Base-by-base conservation (phyloP, 331 rosid species). In the Pyrus hybrid region DNA sequence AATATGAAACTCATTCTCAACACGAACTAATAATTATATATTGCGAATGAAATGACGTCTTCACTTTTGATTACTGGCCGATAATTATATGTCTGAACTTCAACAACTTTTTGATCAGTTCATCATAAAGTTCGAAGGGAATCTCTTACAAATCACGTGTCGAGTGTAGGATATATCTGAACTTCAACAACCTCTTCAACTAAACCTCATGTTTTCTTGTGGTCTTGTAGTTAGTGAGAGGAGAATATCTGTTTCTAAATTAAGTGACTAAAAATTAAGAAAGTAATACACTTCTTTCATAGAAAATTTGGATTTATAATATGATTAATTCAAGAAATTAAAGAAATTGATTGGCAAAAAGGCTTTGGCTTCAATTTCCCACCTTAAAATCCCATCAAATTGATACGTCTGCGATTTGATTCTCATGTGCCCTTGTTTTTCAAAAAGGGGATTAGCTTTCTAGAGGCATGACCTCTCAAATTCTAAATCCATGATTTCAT, bases 71-170 rank as follows among this genome's bases (percentile, higher is more conserved):
- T 53, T 7, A 53, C 58, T 20, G 21, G 58, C 58, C 21, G 22
- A 43, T 13, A 26, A 41, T 21, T 17, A 68, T 43, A 69, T 18
- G 22, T 33, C 28, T 74, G 37, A 60, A 63, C 49, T 67, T 76
- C 45, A 33, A 67, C 43, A 30, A 64, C 29, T 10, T 41, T 13
- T 6, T 28, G 43, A 58, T 37, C 51, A 41, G 35, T 16, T 70
- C 18, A 29, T 76, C 56, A 37, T 69, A 82, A 60, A 29, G 28
- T 75, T 67, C 21, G 51, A 45, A 78, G 45, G 79, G 81, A 82
- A 86, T 77, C 88, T 84, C 82, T 80, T 23, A 53, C 80, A 75
- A 79, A 80, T 78, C 81, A 83, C 85, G 84, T 83, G 76, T 76
- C 3, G 22, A 53, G 58, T 53, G 21, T 53, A 83, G 82, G 73